A percentile compares a stretch with the other conserved stretches of the same genome.
Conservation (phyloP, 345 rosid genomes). For the Mallotus nudiflorus region DNA sequence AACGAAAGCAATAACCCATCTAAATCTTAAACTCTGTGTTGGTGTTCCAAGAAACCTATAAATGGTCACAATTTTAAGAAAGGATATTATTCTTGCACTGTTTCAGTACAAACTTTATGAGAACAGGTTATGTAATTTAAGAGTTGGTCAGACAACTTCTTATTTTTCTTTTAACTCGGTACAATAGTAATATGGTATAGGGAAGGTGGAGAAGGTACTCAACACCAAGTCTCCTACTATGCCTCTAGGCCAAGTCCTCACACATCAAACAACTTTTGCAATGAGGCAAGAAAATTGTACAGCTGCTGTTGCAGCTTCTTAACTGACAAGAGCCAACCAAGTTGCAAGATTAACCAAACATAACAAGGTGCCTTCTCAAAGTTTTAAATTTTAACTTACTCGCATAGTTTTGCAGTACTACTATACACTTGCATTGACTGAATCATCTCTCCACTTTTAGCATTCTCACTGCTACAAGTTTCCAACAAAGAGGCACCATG, state of each 20-base stretch:
- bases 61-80: not conserved
- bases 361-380: conserved; percentile 3
- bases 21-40: not conserved
- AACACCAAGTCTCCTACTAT: no score
- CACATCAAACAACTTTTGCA: not conserved
- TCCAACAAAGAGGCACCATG: conserved; percentile 78
- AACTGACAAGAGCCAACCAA: not conserved
- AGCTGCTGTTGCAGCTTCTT: no score
- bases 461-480: conserved; percentile 57
- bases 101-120: not conserved
- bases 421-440: conserved; percentile 64
- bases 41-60: not conserved
- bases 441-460: conserved; percentile 68
- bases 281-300: not conserved
- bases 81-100: not conserved
- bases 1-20: not conserved
- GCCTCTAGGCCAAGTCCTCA: no score
- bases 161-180: no score
- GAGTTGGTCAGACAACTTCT: no score
- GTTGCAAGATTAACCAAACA: conserved; percentile 10
- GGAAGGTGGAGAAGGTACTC: no score
- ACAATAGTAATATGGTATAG: no score
- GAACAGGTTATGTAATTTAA: not conserved
- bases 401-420: conserved; percentile 93
- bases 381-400: conserved; percentile 54